phyloP scores from a whole-genome alignment of 2,329 filamentous ascomycete genomes.

The Cryphonectria radicalis region DNA sequence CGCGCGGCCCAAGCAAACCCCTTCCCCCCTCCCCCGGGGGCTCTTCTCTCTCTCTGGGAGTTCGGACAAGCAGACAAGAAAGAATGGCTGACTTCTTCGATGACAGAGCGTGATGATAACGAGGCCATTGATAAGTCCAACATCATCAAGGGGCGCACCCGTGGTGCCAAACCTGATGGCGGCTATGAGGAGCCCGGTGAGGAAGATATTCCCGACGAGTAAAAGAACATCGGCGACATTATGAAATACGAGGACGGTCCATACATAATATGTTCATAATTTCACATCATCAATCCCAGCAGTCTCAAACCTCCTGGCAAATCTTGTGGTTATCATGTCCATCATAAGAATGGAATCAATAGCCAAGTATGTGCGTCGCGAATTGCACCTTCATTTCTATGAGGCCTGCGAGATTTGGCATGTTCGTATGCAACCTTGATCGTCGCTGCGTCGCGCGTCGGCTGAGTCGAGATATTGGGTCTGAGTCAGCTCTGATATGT shows the following conservation, averaged over 20 bases:
- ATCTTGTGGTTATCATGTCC: no score
- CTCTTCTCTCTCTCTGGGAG: no score
- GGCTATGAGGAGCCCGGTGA: constrained; percentile 36
- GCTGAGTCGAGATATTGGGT: background rate
- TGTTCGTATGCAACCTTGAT: background rate
- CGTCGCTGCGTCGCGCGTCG: background rate
- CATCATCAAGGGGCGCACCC: constrained; percentile 36
- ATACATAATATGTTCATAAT: background rate
- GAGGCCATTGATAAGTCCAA: constrained; percentile 40
- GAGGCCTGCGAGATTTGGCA: no score
- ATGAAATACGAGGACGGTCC: no score
- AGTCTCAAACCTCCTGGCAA: no score
- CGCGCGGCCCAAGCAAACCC: background rate
- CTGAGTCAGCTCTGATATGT: background rate
- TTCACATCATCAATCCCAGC: background rate
- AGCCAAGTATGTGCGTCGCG: no score
- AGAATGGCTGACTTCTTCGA: background rate
- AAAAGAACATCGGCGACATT: background rate
- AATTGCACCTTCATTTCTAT: background rate
- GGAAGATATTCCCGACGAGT: constrained; percentile 31
- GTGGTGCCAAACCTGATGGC: constrained; percentile 34
- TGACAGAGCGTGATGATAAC: constrained; percentile 37
- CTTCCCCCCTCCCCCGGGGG: no score
- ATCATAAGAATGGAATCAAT: no score
- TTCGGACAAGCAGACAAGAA: background rate